phyloP scores from a whole-genome alignment of 2,329 filamentous ascomycete genomes.

The Gaeumannomyces sp. region DNA sequence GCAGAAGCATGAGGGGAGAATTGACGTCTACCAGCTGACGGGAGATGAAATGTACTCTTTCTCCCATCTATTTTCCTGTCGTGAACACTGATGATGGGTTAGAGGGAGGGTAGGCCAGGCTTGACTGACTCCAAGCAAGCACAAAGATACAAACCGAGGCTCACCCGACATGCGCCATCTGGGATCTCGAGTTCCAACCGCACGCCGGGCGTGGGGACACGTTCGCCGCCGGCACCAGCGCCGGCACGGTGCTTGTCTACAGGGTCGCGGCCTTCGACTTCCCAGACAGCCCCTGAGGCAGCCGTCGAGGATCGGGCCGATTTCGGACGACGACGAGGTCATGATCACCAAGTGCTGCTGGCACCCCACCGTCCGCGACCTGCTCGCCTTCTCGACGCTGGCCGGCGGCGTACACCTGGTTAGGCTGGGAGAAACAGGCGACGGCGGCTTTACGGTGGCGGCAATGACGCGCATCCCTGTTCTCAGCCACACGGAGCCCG shows the following conservation, averaged over 20 bases:
- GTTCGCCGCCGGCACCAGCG: constrained; percentile 73
- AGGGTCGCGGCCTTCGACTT: constrained; percentile 31
- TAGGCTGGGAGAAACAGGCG: constrained; percentile 30
- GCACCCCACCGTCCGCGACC: constrained; percentile 50
- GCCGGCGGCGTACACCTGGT: constrained; percentile 57
- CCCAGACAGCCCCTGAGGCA: constrained; percentile 28
- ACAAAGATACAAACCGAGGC: constrained; percentile 50
- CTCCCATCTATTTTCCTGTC: neutral
- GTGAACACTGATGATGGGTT: neutral
- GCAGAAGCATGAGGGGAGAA: constrained; percentile 66
- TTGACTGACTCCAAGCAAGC: constrained; percentile 29
- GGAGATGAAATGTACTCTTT: constrained; percentile 45
- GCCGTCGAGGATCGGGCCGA: constrained; percentile 35
- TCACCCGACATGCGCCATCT: constrained; percentile 62
- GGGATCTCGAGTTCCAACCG: constrained; percentile 79
- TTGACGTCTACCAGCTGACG: constrained; percentile 58
- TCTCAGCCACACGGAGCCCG: constrained; percentile 55
- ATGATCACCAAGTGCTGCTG: constrained; percentile 70
- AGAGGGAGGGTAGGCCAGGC: neutral
- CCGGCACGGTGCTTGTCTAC: constrained; percentile 63
- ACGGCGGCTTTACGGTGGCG: constrained; percentile 9
- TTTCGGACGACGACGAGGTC: constrained; percentile 45
- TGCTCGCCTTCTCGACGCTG: constrained; percentile 67
- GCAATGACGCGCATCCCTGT: constrained; percentile 36
- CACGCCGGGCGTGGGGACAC: constrained; percentile 38